phyloP scores from a whole-genome alignment of 345 rosid species.

The Corchorus capsularis region DNA sequence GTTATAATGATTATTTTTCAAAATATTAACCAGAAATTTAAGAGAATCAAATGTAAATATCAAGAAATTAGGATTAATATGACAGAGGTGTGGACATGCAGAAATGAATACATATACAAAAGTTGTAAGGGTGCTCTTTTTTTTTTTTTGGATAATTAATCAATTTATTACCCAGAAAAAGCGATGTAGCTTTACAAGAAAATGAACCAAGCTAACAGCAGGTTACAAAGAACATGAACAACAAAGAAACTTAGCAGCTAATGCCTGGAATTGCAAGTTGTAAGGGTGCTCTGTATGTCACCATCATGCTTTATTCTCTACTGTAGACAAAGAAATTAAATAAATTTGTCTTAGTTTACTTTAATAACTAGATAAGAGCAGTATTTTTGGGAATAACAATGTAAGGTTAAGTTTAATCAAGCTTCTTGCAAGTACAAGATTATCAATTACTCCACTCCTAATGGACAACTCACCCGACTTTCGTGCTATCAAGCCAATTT shows the following conservation, averaged over 20 bases:
- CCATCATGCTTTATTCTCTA: neutral
- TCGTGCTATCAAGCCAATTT: neutral
- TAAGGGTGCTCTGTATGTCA: neutral
- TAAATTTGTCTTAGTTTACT: neutral
- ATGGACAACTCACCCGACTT: neutral
- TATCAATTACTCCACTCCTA: neutral
- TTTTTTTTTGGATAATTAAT: too few relatives aligned
- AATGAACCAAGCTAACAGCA: too few relatives aligned
- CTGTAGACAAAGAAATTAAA: neutral
- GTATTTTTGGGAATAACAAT: neutral
- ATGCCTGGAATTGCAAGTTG: too few relatives aligned
- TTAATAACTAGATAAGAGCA: neutral
- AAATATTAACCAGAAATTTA: neutral
- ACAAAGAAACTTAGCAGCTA: too few relatives aligned
- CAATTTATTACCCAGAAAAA: too few relatives aligned
- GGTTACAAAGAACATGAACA: too few relatives aligned
- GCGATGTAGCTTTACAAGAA: too few relatives aligned
- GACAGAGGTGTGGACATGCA: neutral
- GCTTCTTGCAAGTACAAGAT: neutral
- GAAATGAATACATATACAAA: neutral
- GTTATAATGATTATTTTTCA: slow-evolving; percentile 1
- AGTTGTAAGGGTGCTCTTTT: neutral
- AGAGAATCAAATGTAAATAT: neutral
- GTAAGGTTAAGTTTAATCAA: neutral
- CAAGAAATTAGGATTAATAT: neutral